These are phyloP conservation scores for Penicillium sp. DNA, from an alignment of 2,329 filamentous ascomycete genomes.

Conservation along the genomic window DNA sequence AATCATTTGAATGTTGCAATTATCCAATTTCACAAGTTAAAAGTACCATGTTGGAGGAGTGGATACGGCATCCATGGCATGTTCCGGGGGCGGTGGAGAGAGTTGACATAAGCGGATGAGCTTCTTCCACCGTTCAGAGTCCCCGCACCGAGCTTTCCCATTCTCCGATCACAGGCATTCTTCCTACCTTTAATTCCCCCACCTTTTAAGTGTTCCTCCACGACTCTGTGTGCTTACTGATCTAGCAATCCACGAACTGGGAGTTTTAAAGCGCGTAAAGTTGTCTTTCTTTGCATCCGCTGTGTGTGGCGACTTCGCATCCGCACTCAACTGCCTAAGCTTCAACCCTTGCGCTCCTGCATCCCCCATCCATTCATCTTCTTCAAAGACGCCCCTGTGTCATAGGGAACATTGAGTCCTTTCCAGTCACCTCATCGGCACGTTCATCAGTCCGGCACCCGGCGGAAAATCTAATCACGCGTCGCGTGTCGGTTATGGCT, in stretches of 20 bases:
- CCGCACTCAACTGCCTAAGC: constrained; percentile 4
- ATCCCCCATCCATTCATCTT: not conserved
- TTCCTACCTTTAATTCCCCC: not conserved
- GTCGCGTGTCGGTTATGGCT: constrained; percentile 25
- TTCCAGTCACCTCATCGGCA: not conserved
- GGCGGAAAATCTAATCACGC: constrained; percentile 7
- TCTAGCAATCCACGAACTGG: constrained; percentile 6
- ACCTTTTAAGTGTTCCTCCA: not conserved
- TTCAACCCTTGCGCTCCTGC: constrained; percentile 1
- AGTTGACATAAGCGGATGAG: constrained; percentile 26
- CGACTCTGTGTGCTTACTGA: not conserved
- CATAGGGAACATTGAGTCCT: not conserved
- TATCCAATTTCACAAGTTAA: not conserved
- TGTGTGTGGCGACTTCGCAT: constrained; percentile 21
- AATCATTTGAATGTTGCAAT: not conserved
- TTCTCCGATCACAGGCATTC: constrained; percentile 12
- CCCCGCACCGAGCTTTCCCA: constrained; percentile 14
- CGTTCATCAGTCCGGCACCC: not conserved
- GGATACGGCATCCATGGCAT: not conserved
- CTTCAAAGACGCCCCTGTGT: not conserved
- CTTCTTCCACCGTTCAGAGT: constrained; percentile 13
- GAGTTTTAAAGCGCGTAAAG: constrained; percentile 13
- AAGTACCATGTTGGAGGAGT: not conserved
- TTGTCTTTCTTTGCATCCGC: constrained; percentile 3
- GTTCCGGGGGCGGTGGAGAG: constrained; percentile 1